Base-by-base conservation (phyloP, 2,329 filamentous ascomycete species). In the Verticillium longisporum region DNA sequence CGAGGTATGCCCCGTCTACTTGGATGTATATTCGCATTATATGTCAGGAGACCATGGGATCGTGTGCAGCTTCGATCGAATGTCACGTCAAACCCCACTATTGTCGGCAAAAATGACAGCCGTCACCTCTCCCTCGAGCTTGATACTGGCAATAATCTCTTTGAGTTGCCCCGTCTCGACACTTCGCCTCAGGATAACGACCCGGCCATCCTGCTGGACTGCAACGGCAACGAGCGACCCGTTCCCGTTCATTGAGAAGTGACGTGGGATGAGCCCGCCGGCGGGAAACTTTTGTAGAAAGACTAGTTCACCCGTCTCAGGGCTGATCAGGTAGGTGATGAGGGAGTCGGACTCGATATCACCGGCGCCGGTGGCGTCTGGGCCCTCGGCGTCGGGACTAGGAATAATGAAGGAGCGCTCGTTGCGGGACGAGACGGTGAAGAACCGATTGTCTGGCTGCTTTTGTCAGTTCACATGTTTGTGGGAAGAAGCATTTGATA, bases 351-450 rank as follows among this genome's bases (percentile, higher is more conserved):
- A 88, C 9, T 78, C 69, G 61, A 86, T 76, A 21, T 60, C 38
- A 7, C 56, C 58, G 9, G 59, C 59, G 34, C 61, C 64, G 15
- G 66, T 62, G 64, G 66, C 73, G 45, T 21, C 36, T 9, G 26
- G 32, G n/a, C 7, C 32, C 2, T 32, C 26, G 61, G 72, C 60
- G 67, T 81, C 77, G 66, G 77, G 78, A 72, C 78, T 78, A 61
- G 77, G 73, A 60, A 83, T 77, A 14, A 68, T 68, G 69, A 87
- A 82, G 26, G 80, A 74, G 55, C 75, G 77, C 69, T 88, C 88
- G 69, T 83, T 82, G 63, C 90, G 87, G 64, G 89, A 89, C 2
- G 87, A 88, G 53, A 89, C 80, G 66, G 89, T 78, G 58, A 92
- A 70, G 75, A 86, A 90, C 38, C 80, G 82, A 62, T 80, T 76